phyloP scores from a whole-genome alignment of 1,284 basidiomycete species.

The Trametes versicolor region DNA sequence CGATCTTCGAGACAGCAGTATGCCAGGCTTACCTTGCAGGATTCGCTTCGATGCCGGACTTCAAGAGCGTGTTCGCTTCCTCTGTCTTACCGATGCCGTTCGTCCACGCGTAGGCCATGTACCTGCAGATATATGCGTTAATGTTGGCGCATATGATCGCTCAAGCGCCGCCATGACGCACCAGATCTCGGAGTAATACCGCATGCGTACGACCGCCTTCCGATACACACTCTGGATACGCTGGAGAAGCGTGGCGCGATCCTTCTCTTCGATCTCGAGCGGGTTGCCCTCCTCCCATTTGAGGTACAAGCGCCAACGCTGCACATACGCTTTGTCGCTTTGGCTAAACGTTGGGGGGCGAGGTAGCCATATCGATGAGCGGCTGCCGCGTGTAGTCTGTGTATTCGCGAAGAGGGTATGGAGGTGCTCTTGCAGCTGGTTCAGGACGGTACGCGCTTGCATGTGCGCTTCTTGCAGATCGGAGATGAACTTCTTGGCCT shows the following conservation, averaged over 20 bases:
- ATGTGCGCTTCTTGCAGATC: conserved; percentile 89
- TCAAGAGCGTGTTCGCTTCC: conserved; percentile 85
- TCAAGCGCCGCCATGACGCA: conserved; percentile 46
- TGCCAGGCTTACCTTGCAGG: conserved; percentile 68
- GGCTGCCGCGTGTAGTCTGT: conserved; percentile 50
- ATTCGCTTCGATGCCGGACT: conserved; percentile 90
- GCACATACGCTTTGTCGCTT: conserved; percentile 78
- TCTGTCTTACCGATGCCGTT: conserved; percentile 80
- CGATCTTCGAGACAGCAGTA: conserved; percentile 16
- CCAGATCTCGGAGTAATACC: conserved; percentile 97
- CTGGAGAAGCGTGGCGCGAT: conserved; percentile 70
- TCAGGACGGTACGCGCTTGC: conserved; percentile 91
- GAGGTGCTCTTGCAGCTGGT: conserved; percentile 83
- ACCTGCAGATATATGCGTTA: conserved; percentile 59
- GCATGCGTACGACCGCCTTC: conserved; percentile 90
- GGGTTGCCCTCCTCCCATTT: conserved; percentile 98
- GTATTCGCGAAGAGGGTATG: conserved; percentile 67
- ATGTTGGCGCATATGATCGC: too few species aligned
- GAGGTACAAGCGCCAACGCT: conserved; percentile 91
- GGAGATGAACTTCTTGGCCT: conserved; percentile 95
- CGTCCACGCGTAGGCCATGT: conserved; percentile 90
- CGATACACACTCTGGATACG: conserved; percentile 88
- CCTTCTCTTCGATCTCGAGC: conserved; percentile 90
- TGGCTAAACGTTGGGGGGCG: conserved; percentile 78
- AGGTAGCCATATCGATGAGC: conserved; percentile 71